Conservation (phyloP, 768 basidiomycete species). For the Pisolithus microcarpus region DNA sequence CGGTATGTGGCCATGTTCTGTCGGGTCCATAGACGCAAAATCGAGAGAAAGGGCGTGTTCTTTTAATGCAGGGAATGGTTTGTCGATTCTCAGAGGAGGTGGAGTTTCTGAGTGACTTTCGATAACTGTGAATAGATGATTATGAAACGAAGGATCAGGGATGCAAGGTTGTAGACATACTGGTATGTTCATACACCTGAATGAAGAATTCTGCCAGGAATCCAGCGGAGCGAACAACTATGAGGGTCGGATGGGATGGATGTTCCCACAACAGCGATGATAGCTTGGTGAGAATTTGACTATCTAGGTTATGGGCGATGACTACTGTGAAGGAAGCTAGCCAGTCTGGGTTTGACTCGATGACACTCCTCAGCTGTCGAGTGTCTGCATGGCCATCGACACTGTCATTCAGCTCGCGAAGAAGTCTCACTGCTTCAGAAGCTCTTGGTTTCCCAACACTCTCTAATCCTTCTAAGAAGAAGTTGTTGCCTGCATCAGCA, state of each 20-base stretch:
- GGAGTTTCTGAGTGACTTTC: conserved; percentile 77
- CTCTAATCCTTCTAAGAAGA: conserved; percentile 76
- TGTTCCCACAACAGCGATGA: conserved; percentile 64
- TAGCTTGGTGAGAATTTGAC: conserved; percentile 47
- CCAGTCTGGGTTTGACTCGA: conserved; percentile 47
- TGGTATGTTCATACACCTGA: conserved; percentile 82
- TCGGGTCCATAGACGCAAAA: conserved; percentile 74
- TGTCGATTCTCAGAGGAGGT: conserved; percentile 78
- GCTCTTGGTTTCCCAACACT: conserved; percentile 79
- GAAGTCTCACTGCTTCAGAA: conserved; percentile 64
- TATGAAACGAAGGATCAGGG: background rate
- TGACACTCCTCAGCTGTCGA: conserved; percentile 47
- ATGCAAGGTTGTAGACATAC: conserved; percentile 36
- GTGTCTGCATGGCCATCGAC: conserved; percentile 66
- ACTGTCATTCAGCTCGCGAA: conserved; percentile 82
- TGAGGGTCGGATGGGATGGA: conserved; percentile 53
- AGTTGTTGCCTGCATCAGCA: conserved; percentile 90
- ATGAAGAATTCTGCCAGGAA: conserved; percentile 86
- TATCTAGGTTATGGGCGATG: conserved; percentile 75
- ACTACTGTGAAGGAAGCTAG: conserved; percentile 68
- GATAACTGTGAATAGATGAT: conserved; percentile 50
- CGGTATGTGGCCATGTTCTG: conserved; percentile 85
- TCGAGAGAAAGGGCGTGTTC: conserved; percentile 68
- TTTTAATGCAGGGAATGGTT: conserved; percentile 77
- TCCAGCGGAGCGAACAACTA: conserved; percentile 78